A percentile compares a stretch with the other conserved stretches of the same genome.
phyloP scores from a whole-genome alignment of 2,329 filamentous ascomycete genomes.

The Zalaria sp. region DNA sequence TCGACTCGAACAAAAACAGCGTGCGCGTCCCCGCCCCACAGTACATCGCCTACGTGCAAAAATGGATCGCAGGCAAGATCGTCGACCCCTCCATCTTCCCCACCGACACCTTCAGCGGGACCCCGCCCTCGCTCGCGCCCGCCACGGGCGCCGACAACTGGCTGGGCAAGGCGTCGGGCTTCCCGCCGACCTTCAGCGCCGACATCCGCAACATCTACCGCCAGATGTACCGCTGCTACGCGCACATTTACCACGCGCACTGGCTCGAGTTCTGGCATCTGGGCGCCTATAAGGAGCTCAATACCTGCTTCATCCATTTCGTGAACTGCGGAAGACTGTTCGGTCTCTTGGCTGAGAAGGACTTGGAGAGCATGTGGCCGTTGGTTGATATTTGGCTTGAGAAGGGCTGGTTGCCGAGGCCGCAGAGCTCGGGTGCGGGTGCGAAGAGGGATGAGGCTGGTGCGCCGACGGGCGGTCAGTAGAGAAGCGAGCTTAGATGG shows the following conservation, averaged over 20 bases:
- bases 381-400: constrained; percentile 84
- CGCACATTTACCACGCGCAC: constrained; percentile 37
- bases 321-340: constrained; percentile 61
- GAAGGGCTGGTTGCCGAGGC: constrained; percentile 64
- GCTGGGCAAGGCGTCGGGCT: constrained; percentile 79
- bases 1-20: constrained; percentile 74
- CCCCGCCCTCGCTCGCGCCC: constrained; percentile 41
- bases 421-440: constrained; percentile 4
- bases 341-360: constrained; percentile 64
- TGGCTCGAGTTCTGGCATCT: constrained; percentile 38
- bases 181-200: constrained; percentile 39
- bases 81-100: constrained; percentile 84
- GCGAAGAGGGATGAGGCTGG: constrained; percentile 2
- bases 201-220: constrained; percentile 62
- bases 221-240: constrained; percentile 41
- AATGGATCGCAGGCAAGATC: constrained; percentile 94
- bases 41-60: constrained; percentile 91
- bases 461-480: too few relatives aligned
- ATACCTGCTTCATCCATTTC: constrained; percentile 40
- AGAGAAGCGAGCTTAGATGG: too few relatives aligned
- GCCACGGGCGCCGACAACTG: constrained; percentile 50
- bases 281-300: constrained; percentile 33
- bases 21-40: constrained; percentile 85
- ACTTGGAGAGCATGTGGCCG: constrained; percentile 91
- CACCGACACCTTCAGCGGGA: constrained; percentile 57